phyloP scores from a whole-genome alignment of 1,139 yeast genomes.

The Geotrichum phurueaensis region DNA sequence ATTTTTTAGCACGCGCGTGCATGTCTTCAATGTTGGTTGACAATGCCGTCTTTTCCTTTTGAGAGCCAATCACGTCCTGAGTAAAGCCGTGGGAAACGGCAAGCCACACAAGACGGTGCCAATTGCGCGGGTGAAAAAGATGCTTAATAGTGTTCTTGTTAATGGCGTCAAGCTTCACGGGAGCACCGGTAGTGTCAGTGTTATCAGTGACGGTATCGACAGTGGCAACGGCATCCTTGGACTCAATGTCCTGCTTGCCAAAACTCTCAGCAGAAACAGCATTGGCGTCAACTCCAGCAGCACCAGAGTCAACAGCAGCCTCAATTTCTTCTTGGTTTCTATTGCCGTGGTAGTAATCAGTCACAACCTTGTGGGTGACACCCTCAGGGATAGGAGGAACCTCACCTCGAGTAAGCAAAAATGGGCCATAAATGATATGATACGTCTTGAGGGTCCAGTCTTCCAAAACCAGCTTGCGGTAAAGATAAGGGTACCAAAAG shows the following conservation, averaged over 20 bases:
- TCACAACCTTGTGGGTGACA: constrained; percentile 37
- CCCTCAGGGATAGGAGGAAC: constrained; percentile 67
- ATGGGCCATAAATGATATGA: constrained; percentile 54
- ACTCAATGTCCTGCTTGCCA: constrained; percentile 5
- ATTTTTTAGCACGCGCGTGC: constrained; percentile 57
- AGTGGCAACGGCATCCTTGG: constrained; percentile 1
- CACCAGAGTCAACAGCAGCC: constrained; percentile 20
- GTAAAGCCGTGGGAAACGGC: constrained; percentile 55
- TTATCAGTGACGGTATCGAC: not conserved
- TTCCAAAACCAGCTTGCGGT: constrained; percentile 52
- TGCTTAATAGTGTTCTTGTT: constrained; percentile 14
- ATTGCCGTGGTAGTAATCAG: constrained; percentile 63
- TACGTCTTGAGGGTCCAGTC: constrained; percentile 66
- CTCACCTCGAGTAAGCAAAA: constrained; percentile 47
- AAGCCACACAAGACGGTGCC: constrained; percentile 50
- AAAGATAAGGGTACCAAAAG: constrained; percentile 57
- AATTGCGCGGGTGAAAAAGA: constrained; percentile 40
- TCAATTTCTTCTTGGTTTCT: constrained; percentile 36
- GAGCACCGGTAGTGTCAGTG: constrained; percentile 9
- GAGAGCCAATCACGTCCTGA: constrained; percentile 46
- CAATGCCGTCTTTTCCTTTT: no score
- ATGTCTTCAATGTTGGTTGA: constrained; percentile 47
- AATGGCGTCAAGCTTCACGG: constrained; percentile 16
- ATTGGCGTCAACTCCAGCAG: constrained; percentile 16
- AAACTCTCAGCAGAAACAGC: constrained; percentile 1